Percentiles rank a stretch among this genome's conserved stretches.
These are phyloP conservation scores for Alternaria sp. DNA, from an alignment of 2,329 filamentous ascomycete species.

Conservation along the genomic window DNA sequence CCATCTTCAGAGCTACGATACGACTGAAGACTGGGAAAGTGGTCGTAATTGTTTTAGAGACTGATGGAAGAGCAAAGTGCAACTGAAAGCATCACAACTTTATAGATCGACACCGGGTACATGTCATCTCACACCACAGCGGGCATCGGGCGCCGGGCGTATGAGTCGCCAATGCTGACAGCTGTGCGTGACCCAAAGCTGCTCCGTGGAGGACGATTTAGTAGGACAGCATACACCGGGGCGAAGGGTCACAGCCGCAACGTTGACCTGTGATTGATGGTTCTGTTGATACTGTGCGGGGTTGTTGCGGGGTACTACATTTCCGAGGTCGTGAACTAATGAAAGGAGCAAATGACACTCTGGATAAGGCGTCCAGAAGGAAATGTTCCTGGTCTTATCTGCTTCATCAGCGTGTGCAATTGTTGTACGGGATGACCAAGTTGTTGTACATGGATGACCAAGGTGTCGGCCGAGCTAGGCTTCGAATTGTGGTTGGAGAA, in stretches of 20 bases:
- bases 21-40: background rate
- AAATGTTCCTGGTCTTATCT: accelerated
- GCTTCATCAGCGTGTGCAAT: background rate
- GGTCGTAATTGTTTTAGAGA: too few relatives aligned
- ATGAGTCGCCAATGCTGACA: background rate
- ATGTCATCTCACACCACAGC: background rate
- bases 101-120: background rate
- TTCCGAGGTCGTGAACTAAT: background rate
- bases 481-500: too few relatives aligned
- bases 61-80: background rate
- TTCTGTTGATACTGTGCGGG: background rate
- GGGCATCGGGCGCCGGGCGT: background rate
- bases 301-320: conserved; percentile 1
- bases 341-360: background rate
- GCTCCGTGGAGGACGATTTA: background rate
- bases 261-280: background rate
- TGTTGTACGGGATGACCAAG: background rate
- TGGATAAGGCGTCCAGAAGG: background rate
- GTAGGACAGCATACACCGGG: background rate
- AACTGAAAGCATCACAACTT: background rate
- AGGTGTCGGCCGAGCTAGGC: background rate
- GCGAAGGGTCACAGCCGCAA: background rate
- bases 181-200: background rate
- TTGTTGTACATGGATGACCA: background rate
- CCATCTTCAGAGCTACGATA: conserved; percentile 35